Evolutionary conservation across 768 basidiomycete species (phyloP).

Genomic region (Lepiota subincarnata): DNA sequence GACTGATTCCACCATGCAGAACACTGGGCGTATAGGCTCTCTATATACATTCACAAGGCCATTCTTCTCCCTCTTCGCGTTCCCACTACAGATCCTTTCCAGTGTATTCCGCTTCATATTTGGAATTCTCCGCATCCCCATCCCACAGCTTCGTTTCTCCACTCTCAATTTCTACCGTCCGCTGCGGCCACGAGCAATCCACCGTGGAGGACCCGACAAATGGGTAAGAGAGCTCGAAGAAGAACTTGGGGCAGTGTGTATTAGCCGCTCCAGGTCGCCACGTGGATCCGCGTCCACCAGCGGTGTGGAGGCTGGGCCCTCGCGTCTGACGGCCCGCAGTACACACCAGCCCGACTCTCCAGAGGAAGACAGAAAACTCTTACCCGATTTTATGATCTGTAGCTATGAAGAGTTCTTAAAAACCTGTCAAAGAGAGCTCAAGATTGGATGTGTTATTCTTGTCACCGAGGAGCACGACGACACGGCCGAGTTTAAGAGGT

Average conservation of each 20-base stretch:
- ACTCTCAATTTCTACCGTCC: slow-evolving; percentile 43
- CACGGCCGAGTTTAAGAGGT: slow-evolving; percentile 83
- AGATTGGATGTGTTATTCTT: slow-evolving; percentile 76
- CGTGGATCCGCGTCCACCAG: slow-evolving; percentile 30
- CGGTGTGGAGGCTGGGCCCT: slow-evolving; percentile 41
- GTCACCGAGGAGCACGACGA: slow-evolving; percentile 91
- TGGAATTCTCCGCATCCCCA: slow-evolving; percentile 60
- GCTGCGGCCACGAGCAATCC: slow-evolving; percentile 29
- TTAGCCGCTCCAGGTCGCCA: slow-evolving; percentile 37
- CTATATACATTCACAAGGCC: slow-evolving; percentile 27
- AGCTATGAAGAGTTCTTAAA: slow-evolving; percentile 79
- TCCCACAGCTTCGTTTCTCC: slow-evolving; percentile 53
- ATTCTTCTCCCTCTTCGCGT: slow-evolving; percentile 46
- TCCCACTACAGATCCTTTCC: slow-evolving; percentile 59
- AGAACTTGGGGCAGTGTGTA: slow-evolving; percentile 71
- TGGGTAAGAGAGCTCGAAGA: slow-evolving; percentile 83
- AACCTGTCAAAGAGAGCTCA: slow-evolving; percentile 63
- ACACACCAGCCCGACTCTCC: slow-evolving; percentile 19
- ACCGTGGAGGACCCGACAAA: slow-evolving; percentile 58
- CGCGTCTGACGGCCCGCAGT: slow-evolving; percentile 36
- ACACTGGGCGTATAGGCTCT: slow-evolving; percentile 4
- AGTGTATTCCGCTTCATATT: slow-evolving; percentile 64
- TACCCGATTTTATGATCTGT: slow-evolving; percentile 81
- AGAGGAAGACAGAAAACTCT: slow-evolving; percentile 39
- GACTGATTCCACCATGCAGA: slow-evolving; percentile 15